A percentile compares a stretch with the other conserved stretches of the same genome.
phyloP scores from a whole-genome alignment of 2,329 filamentous ascomycete species.

The Colletotrichum kahawae region DNA sequence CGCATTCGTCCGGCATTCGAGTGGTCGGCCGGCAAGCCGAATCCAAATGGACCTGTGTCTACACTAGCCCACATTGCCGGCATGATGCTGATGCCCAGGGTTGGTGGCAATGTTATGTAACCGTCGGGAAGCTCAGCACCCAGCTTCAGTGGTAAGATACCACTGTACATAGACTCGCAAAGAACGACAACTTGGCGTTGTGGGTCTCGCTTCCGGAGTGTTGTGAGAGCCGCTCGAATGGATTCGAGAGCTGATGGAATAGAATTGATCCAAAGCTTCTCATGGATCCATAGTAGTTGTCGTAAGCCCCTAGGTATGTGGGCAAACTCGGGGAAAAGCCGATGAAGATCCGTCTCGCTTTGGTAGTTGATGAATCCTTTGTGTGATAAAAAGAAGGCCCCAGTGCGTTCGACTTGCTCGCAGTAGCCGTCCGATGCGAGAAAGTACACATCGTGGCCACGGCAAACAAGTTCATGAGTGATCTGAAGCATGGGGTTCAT shows the following conservation, averaged over 20 bases:
- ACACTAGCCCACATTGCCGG: constrained; percentile 39
- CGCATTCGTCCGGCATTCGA: not conserved
- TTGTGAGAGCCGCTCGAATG: constrained; percentile 32
- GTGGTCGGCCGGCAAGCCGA: constrained; percentile 31
- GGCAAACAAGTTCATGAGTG: not conserved
- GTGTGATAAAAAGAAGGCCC: constrained; percentile 35
- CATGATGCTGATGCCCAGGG: constrained; percentile 43
- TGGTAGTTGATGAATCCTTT: not conserved
- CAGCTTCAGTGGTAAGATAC: constrained; percentile 38
- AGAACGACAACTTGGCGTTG: constrained; percentile 44
- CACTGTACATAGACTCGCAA: constrained; percentile 42
- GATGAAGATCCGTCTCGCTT: not conserved
- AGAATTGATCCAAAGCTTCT: not conserved
- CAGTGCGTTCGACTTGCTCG: constrained; percentile 33
- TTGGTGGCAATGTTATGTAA: constrained; percentile 35
- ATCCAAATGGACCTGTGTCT: constrained; percentile 41
- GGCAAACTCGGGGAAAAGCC: not conserved
- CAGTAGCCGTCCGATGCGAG: constrained; percentile 35
- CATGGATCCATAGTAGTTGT: constrained; percentile 12
- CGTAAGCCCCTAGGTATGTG: constrained; percentile 14
- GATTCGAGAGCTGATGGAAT: not conserved
- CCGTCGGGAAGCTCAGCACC: constrained; percentile 42
- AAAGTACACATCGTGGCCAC: constrained; percentile 34
- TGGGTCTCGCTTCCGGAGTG: constrained; percentile 33
- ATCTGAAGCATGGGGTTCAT: not conserved